phyloP scores from a whole-genome alignment of 2,329 filamentous ascomycete genomes.

The Ceratocystis variospora region DNA sequence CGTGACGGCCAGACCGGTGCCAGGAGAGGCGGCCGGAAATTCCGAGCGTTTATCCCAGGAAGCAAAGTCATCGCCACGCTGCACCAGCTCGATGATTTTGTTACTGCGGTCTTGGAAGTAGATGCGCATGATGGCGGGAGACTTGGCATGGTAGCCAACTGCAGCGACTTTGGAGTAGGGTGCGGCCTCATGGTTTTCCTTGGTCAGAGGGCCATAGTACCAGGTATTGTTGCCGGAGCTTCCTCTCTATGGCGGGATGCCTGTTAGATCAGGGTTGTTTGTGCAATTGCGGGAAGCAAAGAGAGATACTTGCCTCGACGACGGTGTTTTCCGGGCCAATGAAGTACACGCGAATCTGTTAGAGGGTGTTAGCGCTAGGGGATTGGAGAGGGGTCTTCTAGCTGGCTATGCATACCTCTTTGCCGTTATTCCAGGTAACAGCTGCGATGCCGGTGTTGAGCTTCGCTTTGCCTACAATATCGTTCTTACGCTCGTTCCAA shows the following conservation, averaged over 20 bases:
- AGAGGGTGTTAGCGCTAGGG: not conserved
- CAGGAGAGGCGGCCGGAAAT: constrained; percentile 16
- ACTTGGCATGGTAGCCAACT: constrained; percentile 18
- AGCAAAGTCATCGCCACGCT: constrained; percentile 18
- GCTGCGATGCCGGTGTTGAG: constrained; percentile 18
- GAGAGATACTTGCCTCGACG: constrained; percentile 11
- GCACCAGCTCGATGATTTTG: constrained; percentile 18
- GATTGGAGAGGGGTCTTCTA: no score
- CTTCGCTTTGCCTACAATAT: constrained; percentile 17
- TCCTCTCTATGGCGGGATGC: constrained; percentile 7
- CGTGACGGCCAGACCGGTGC: constrained; percentile 17
- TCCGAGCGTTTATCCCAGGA: constrained; percentile 16
- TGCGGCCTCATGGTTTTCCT: constrained; percentile 12
- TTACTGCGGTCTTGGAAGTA: constrained; percentile 19
- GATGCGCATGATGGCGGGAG: constrained; percentile 16
- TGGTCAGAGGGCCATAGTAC: constrained; percentile 18
- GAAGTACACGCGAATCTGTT: constrained; percentile 18
- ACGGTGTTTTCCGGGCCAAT: constrained; percentile 17
- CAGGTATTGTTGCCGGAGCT: constrained; percentile 17
- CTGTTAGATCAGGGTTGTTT: not conserved
- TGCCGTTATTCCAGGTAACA: constrained; percentile 19
- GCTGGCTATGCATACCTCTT: constrained; percentile 7
- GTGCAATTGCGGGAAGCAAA: not conserved
- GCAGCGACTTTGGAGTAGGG: constrained; percentile 18
- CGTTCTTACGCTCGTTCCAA: constrained; percentile 18